phyloP scores from a whole-genome alignment of 371 early-diverging fungal species.

The Parasitella parasitica region DNA sequence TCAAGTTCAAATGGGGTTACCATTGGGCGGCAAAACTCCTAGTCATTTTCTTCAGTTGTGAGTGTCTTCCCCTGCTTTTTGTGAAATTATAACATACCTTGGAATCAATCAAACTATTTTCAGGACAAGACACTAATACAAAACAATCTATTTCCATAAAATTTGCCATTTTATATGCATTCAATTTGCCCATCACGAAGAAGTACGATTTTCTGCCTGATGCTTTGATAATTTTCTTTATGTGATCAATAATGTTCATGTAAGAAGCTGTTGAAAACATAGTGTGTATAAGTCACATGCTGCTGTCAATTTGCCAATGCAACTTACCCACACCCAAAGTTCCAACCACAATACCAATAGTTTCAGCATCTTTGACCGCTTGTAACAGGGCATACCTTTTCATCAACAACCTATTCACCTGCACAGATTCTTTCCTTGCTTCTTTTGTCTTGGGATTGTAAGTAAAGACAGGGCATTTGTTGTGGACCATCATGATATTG shows the following conservation, averaged over 20 bases:
- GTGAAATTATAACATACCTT: slow-evolving; percentile 42
- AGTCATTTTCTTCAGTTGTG: neutral
- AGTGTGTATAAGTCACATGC: neutral
- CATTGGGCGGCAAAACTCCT: slow-evolving; percentile 89
- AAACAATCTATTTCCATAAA: slow-evolving; percentile 93
- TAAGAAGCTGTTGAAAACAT: slow-evolving; percentile 65
- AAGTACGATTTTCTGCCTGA: slow-evolving; percentile 84
- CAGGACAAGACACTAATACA: slow-evolving; percentile 92
- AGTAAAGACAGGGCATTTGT: slow-evolving; percentile 61
- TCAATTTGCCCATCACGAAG: slow-evolving; percentile 94
- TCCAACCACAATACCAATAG: slow-evolving; percentile 95
- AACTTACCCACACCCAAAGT: slow-evolving; percentile 87
- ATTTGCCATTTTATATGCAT: slow-evolving; percentile 94
- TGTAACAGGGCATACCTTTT: slow-evolving; percentile 81
- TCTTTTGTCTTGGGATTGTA: slow-evolving; percentile 62
- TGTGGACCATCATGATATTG: slow-evolving; percentile 83
- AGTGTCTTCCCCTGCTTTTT: neutral
- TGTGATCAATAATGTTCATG: slow-evolving; percentile 72
- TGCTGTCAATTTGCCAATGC: neutral
- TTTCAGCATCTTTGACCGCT: slow-evolving; percentile 89
- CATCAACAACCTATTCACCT: slow-evolving; percentile 73
- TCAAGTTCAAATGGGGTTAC: slow-evolving; percentile 92
- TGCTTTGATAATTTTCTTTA: slow-evolving; percentile 74
- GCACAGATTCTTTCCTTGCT: slow-evolving; percentile 62
- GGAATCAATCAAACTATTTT: slow-evolving; percentile 90